Conservation (phyloP, 140 eudicot species). For the Stevia rebaudiana region DNA sequence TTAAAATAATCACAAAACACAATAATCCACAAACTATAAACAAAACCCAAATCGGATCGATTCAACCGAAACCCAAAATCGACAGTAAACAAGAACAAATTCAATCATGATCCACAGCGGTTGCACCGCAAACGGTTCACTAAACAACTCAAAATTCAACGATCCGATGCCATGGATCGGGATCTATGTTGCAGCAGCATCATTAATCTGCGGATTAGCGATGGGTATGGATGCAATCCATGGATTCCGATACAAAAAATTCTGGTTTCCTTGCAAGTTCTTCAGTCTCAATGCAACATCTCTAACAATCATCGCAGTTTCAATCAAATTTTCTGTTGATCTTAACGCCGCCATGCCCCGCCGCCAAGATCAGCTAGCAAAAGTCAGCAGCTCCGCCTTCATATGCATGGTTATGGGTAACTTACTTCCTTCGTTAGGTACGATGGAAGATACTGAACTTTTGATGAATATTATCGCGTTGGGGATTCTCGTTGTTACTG, state of each 20-base stretch:
- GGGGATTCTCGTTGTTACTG: slow-evolving; percentile 65
- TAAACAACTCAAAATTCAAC: slow-evolving; percentile 48
- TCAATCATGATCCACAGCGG: slow-evolving; percentile 34
- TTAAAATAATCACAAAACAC: too few relatives aligned
- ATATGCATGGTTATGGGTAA: slow-evolving; percentile 58
- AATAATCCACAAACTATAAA: too few relatives aligned
- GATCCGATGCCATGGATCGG: slow-evolving; percentile 89
- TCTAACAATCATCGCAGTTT: slow-evolving; percentile 49
- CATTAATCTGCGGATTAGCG: slow-evolving; percentile 47
- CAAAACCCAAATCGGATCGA: too few relatives aligned
- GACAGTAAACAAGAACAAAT: too few relatives aligned
- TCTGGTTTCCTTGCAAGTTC: slow-evolving; percentile 73
- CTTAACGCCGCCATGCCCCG: slow-evolving; percentile 76
- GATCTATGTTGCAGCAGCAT: slow-evolving; percentile 59
- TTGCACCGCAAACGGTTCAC: slow-evolving; percentile 44
- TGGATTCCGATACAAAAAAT: slow-evolving; percentile 46
- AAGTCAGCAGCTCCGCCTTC: slow-evolving; percentile 58
- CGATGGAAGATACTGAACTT: slow-evolving; percentile 56
- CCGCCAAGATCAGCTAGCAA: slow-evolving; percentile 58
- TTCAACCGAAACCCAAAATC: too few relatives aligned
- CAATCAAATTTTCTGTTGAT: slow-evolving; percentile 59
- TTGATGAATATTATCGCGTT: slow-evolving; percentile 57
- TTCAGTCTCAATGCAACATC: slow-evolving; percentile 65
- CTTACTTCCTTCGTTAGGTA: slow-evolving; percentile 60
- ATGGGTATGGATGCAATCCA: slow-evolving; percentile 52